A percentile compares a stretch with the other conserved stretches of the same genome.
These are phyloP conservation scores for Nemania abortiva DNA, from an alignment of 2,329 filamentous ascomycete genomes.

Conservation along the genomic window DNA sequence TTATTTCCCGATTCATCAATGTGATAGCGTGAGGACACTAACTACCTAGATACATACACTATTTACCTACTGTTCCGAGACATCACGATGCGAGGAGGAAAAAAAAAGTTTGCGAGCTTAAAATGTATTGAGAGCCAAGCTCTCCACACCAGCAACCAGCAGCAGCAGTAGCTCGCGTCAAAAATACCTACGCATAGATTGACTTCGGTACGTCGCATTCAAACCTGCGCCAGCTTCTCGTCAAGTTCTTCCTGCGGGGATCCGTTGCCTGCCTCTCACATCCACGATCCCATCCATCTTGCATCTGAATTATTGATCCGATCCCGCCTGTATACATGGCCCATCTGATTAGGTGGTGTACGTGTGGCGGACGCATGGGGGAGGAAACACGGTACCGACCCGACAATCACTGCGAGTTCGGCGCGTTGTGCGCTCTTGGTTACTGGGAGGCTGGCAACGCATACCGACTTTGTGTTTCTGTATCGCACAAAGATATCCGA, in stretches of 20 bases:
- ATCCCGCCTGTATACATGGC: conserved; percentile 20
- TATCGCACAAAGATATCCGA: conserved; percentile 3
- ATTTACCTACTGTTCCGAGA: background rate
- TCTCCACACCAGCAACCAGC: background rate
- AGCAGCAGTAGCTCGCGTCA: background rate
- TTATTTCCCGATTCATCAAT: conserved; percentile 12
- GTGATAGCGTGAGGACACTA: conserved; percentile 11
- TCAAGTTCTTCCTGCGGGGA: conserved; percentile 18
- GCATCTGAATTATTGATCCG: conserved; percentile 39
- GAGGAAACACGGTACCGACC: background rate
- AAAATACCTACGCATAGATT: background rate
- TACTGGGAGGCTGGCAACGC: background rate
- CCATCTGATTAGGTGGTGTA: background rate
- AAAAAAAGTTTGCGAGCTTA: background rate
- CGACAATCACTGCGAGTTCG: background rate
- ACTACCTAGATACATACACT: background rate
- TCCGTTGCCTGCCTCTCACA: conserved; percentile 29
- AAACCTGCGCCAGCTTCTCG: conserved; percentile 20
- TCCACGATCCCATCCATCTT: conserved; percentile 48
- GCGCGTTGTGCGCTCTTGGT: background rate
- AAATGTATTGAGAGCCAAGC: background rate
- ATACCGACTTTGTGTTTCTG: background rate
- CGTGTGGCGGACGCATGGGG: background rate
- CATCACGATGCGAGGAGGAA: background rate
- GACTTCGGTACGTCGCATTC: conserved; percentile 23